Percentiles rank a stretch among this genome's conserved stretches.
Evolutionary conservation across 1,139 yeast genomes (phyloP).

Genomic region (Arxiozyma slooffiae): DNA sequence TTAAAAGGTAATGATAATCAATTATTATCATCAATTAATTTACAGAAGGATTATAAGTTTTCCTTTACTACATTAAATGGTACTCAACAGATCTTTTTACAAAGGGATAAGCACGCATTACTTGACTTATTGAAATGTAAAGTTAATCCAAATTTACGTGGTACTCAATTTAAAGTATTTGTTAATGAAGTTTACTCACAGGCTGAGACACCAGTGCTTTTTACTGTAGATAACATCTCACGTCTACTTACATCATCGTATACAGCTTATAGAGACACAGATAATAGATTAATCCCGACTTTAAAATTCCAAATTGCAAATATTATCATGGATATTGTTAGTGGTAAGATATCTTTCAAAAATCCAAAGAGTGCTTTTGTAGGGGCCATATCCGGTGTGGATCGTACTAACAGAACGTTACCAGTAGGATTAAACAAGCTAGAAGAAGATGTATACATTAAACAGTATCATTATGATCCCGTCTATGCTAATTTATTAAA

Average conservation of each 20-base stretch:
- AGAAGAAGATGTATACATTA: conserved; percentile 51
- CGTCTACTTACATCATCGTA: conserved; percentile 47
- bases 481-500: conserved; percentile 41
- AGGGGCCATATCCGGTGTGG: conserved; percentile 49
- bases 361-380: conserved; percentile 53
- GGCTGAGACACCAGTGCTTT: conserved; percentile 44
- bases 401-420: conserved; percentile 43
- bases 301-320: conserved; percentile 60
- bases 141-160: conserved; percentile 32
- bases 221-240: conserved; percentile 70
- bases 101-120: conserved; percentile 38
- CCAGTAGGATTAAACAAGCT: conserved; percentile 49
- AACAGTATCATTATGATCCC: conserved; percentile 43
- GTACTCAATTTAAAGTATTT: conserved; percentile 42
- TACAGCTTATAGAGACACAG: conserved; percentile 53
- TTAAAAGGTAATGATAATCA: conserved; percentile 45
- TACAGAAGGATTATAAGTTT: conserved; percentile 39
- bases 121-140: conserved; percentile 35
- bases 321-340: conserved; percentile 44
- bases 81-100: conserved; percentile 28
- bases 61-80: conserved; percentile 24
- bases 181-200: conserved; percentile 44
- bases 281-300: conserved; percentile 50
- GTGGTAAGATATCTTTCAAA: conserved; percentile 43
- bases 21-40: conserved; percentile 40